Evolutionary conservation across 192 early-diverging fungal genomes (phyloP).

Genomic region (Coemansia sp.): DNA sequence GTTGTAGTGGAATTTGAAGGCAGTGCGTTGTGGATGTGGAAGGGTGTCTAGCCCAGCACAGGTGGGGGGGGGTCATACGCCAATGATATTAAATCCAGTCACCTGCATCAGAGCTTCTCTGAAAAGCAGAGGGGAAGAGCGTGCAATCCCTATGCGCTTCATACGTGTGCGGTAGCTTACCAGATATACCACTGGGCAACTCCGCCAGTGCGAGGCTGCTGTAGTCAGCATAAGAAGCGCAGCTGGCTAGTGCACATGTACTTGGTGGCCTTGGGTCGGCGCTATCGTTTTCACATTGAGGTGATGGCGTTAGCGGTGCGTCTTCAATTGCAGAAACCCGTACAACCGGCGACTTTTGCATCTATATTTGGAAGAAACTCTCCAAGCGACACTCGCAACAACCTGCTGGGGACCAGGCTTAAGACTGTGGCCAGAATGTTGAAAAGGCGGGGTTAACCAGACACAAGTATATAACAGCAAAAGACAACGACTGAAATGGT

Average conservation of each 20-base stretch:
- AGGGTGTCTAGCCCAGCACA: not conserved
- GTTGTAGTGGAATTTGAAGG: not conserved
- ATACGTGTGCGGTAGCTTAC: constrained; percentile 17
- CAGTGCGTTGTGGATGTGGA: not conserved
- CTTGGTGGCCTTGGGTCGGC: no score
- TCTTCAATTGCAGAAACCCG: constrained; percentile 1
- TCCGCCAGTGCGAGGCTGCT: constrained; percentile 21
- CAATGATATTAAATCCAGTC: not conserved
- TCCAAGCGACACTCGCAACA: no score
- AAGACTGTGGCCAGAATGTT: no score
- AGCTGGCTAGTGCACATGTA: not conserved
- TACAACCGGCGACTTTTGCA: no score
- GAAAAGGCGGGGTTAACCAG: no score
- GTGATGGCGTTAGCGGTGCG: not conserved
- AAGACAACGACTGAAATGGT: no score
- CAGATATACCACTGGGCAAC: constrained; percentile 25
- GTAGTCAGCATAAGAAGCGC: constrained; percentile 17
- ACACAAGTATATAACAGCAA: no score
- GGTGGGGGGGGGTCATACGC: not conserved
- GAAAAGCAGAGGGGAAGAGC: not conserved
- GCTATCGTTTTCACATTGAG: no score
- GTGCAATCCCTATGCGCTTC: not conserved
- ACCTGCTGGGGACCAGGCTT: no score
- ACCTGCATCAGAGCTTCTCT: not conserved
- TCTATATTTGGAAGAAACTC: no score